These are phyloP conservation scores for Chlamydomonas incerta DNA, from an alignment of 139 green algal species.

Conservation along the genomic window DNA sequence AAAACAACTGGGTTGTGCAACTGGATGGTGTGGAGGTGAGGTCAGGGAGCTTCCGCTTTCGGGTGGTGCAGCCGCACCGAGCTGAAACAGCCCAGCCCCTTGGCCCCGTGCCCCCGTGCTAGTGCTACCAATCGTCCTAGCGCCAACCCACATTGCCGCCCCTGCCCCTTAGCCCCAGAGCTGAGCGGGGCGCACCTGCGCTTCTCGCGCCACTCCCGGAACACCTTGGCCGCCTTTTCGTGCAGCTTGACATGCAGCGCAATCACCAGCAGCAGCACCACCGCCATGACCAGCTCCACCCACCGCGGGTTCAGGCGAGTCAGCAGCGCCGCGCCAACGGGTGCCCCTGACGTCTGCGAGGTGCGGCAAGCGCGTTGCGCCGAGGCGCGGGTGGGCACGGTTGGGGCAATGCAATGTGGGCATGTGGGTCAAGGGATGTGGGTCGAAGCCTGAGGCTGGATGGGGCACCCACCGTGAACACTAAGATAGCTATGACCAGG, in stretches of 20 bases:
- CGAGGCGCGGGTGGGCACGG: too few species aligned
- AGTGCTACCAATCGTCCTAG: too few species aligned
- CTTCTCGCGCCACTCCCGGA: not conserved
- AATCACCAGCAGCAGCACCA: constrained; percentile 51
- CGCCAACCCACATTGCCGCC: too few species aligned
- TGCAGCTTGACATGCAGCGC: constrained; percentile 27
- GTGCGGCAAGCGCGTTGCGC: too few species aligned
- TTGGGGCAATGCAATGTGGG: not conserved
- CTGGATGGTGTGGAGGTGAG: too few species aligned
- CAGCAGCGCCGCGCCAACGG: constrained; percentile 45
- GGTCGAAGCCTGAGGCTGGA: too few species aligned
- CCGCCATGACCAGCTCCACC: constrained; percentile 44
- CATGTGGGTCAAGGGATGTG: too few species aligned
- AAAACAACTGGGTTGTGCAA: too few species aligned
- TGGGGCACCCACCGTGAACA: constrained; percentile 28
- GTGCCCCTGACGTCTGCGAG: constrained; percentile 35
- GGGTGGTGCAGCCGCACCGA: too few species aligned
- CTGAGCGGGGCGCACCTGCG: constrained; percentile 1
- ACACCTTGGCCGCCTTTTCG: not conserved
- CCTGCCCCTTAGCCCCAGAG: not conserved
- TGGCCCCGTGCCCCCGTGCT: too few species aligned
- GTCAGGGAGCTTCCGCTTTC: too few species aligned
- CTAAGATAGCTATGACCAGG: not conserved
- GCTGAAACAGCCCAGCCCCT: too few species aligned
- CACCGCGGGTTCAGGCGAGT: constrained; percentile 2